A percentile compares a stretch with the other conserved stretches of the same genome.
phyloP scores from a whole-genome alignment of 2,329 filamentous ascomycete genomes.

The Penicillium sp. region DNA sequence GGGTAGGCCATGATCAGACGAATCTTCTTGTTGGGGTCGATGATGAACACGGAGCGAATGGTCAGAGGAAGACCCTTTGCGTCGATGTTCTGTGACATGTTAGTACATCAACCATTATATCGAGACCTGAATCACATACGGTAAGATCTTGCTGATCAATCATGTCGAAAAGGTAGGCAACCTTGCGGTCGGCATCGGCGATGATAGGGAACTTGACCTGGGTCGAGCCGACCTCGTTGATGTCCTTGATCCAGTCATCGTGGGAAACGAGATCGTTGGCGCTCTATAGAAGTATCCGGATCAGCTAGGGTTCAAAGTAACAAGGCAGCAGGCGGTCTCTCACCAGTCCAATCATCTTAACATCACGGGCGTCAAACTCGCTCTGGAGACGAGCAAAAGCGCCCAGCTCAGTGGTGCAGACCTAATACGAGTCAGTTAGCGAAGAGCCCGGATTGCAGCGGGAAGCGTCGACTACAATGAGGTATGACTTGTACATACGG shows the following conservation, averaged over 20 bases:
- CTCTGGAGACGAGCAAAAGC: constrained; percentile 88
- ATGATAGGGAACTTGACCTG: constrained; percentile 73
- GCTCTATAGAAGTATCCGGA: constrained; percentile 34
- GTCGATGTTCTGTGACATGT: constrained; percentile 62
- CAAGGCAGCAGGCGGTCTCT: constrained; percentile 18
- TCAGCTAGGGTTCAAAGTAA: not conserved
- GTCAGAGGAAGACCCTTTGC: constrained; percentile 73
- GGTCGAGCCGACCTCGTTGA: constrained; percentile 68
- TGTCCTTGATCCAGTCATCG: constrained; percentile 83
- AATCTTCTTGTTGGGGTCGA: constrained; percentile 91
- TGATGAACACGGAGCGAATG: constrained; percentile 91
- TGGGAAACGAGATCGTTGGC: constrained; percentile 82
- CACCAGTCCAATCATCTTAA: constrained; percentile 83
- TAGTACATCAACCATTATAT: not conserved
- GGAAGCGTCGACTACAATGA: no score
- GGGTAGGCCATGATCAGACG: constrained; percentile 90
- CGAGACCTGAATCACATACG: not conserved
- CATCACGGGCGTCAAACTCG: constrained; percentile 81
- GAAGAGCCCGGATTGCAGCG: not conserved
- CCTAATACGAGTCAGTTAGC: constrained; percentile 33
- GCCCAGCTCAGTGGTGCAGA: constrained; percentile 93
- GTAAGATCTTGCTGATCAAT: constrained; percentile 73
- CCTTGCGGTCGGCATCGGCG: constrained; percentile 73
- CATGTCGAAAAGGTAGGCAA: constrained; percentile 77
- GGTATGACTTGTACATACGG: constrained; percentile 35